Evolutionary conservation across 495 filamentous ascomycete genomes (phyloP).

Genomic region (Rhypophila decipiens): DNA sequence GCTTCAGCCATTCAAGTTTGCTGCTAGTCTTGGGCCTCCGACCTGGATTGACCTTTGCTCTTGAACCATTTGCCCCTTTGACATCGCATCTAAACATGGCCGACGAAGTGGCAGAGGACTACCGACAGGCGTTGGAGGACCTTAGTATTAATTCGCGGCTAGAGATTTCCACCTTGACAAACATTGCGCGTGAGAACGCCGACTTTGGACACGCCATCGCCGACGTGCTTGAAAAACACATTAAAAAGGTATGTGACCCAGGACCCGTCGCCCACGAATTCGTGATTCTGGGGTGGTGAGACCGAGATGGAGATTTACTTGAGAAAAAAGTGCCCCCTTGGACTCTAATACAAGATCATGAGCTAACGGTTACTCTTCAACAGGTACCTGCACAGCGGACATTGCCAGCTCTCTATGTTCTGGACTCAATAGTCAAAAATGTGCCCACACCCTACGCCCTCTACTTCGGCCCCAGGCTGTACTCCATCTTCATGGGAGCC

Average conservation of each 20-base stretch:
- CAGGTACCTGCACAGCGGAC: constrained; percentile 83
- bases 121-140: constrained; percentile 86
- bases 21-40: neutral
- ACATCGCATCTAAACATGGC: constrained; percentile 49
- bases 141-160: constrained; percentile 79
- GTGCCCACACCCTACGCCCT: constrained; percentile 95
- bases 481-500: constrained; percentile 90
- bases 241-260: constrained; percentile 70
- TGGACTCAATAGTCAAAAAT: constrained; percentile 98
- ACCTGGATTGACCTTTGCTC: neutral
- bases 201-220: constrained; percentile 90
- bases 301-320: too few species aligned
- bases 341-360: neutral
- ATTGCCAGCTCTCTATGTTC: constrained; percentile 90
- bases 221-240: constrained; percentile 81
- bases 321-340: too few species aligned
- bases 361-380: constrained; percentile 6
- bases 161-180: constrained; percentile 91
- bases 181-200: constrained; percentile 94
- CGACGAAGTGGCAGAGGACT: constrained; percentile 84
- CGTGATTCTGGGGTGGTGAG: too few species aligned
- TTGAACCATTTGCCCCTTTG: neutral
- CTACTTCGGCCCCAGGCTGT: constrained; percentile 86
- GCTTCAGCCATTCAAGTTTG: neutral
- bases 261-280: too few species aligned